Conservation (phyloP, 2,329 filamentous ascomycete genomes). For the Exophiala sp. region DNA sequence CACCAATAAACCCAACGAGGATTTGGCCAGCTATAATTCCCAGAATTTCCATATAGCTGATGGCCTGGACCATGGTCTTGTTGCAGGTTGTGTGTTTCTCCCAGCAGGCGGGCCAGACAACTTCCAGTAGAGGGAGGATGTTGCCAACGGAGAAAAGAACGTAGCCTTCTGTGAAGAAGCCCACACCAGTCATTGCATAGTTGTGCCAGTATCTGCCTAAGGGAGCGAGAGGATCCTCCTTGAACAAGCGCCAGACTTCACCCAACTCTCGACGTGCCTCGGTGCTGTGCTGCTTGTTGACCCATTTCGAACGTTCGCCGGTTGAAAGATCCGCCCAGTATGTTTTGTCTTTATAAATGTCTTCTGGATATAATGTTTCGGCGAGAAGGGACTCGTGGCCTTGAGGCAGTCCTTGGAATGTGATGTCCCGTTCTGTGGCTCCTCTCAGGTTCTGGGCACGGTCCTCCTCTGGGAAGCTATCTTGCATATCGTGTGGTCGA, state of each 20-base stretch:
- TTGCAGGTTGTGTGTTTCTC: slow-evolving; percentile 62
- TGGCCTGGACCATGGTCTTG: slow-evolving; percentile 73
- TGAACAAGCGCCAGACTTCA: slow-evolving; percentile 72
- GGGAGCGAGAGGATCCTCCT: slow-evolving; percentile 80
- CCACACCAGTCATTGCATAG: slow-evolving; percentile 86
- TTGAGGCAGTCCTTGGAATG: not conserved
- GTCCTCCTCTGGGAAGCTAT: not conserved
- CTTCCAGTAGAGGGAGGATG: slow-evolving; percentile 73
- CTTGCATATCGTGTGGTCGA: not conserved
- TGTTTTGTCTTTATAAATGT: slow-evolving; percentile 75
- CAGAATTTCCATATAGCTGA: slow-evolving; percentile 87
- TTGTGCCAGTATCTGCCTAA: slow-evolving; percentile 81
- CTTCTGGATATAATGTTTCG: slow-evolving; percentile 71
- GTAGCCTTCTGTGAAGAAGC: slow-evolving; percentile 87
- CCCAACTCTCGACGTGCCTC: slow-evolving; percentile 67
- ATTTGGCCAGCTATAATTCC: slow-evolving; percentile 94
- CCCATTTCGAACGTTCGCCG: slow-evolving; percentile 67
- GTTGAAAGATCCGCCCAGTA: slow-evolving; percentile 91
- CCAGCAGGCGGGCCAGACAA: slow-evolving; percentile 78
- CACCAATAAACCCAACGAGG: slow-evolving; percentile 74
- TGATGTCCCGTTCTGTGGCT: not conserved
- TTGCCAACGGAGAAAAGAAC: slow-evolving; percentile 98
- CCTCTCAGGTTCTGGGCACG: not conserved
- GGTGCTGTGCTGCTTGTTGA: slow-evolving; percentile 65
- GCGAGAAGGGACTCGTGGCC: not conserved